Base-by-base conservation (phyloP, 176 grass and related monocot genomes). In the Hsuehochloa calcarea region DNA sequence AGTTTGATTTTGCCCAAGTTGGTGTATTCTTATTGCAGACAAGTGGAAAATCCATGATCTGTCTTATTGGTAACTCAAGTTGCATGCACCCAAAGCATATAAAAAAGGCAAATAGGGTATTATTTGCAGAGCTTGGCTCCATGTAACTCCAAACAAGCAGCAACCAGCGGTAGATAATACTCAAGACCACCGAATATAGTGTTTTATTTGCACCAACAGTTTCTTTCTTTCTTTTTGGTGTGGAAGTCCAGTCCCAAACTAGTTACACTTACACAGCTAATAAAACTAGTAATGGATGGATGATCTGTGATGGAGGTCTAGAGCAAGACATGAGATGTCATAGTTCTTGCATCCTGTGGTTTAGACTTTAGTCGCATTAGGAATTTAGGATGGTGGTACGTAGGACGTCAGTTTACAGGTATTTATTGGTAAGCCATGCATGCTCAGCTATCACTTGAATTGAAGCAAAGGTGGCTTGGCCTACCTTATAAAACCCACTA, bases 51-150 rank as follows among this genome's bases (percentile, higher is more conserved):
- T 47, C 34, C 41, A 41, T 51, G 8, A 35, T 65, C n/a, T 65
- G 45, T 55, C 31, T 14, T 66, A 66, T 34, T 81, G 37, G 69
- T n/a, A 80, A n/a, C 23, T 45, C 85, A 74, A 74, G 68, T 74
- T 80, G 85, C 77, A 55, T 80, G 85, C 77, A 55, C 23, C 4
- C 0, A 19, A 34, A 43, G 23, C 25, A 66, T 29, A 77, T 1
- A 72, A 1, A 49, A 49, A 29, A 68, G 3, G 5, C 5, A 65
- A 56, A 22, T 22, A 22, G 19, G 54, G 19, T 9, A 22, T 22
- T 22, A 22, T 56, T 56, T 20, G 46, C 44, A 8, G 16, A 51
- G 14, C 8, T 56, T 49, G 46, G 46, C 46, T 15, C 46, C 46
- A 22, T 22, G 54, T 22, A 22, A 54, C 56, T 51, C 61, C 47